Base-by-base conservation (phyloP, 2,329 filamentous ascomycete species). In the Arthroderma sp. region DNA sequence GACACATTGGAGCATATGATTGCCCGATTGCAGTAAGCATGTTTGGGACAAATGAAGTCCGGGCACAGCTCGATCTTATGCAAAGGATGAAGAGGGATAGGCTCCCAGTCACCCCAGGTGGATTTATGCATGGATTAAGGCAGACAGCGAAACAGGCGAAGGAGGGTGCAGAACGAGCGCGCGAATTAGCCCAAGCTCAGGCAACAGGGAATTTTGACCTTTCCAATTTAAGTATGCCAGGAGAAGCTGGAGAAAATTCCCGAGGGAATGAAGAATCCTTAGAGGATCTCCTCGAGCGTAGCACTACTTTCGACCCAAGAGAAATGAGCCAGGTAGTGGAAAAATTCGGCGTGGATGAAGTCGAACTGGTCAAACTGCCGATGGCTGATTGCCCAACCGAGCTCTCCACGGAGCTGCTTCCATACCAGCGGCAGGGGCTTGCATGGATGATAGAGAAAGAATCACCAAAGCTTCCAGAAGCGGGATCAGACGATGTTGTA, bases 361-460 rank as follows among this genome's bases (percentile, higher is more conserved):
- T 78, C 1, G 70, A 80, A 10, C 65, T 94, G 43, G 73, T 75
- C 5, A 74, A 76, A 37, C 77, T 94, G 77, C 81, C 83, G 0
- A 76, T 77, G 69, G 83, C 81, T 2, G 61, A 74, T 3, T 83
- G 86, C 52, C 87, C 87, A 0, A 54, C 66, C 5, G 65, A 69
- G 4, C 66, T 94, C 36, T 66, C 72, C 27, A 83, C 85, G 0
- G 66, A 74, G 34, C 67, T 94, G 40, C 70, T 94, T 47, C 81
- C 85, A 1, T 91, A 93, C 61, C 87, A 94, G 57, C 74, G 65
- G 31, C 69, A 89, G 68, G 86, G 85, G 5, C 67, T 94, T 34
- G 78, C 80, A 10, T 94, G 87, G 87, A 77, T 94, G 74, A 68
- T 78, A 11, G 70, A 78, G 5, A 85, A 85, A 53, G 87, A 94